Percentiles rank a stretch among this genome's conserved stretches.
Conservation (phyloP, 2,329 filamentous ascomycete species). For the Trichophyton equinum region DNA sequence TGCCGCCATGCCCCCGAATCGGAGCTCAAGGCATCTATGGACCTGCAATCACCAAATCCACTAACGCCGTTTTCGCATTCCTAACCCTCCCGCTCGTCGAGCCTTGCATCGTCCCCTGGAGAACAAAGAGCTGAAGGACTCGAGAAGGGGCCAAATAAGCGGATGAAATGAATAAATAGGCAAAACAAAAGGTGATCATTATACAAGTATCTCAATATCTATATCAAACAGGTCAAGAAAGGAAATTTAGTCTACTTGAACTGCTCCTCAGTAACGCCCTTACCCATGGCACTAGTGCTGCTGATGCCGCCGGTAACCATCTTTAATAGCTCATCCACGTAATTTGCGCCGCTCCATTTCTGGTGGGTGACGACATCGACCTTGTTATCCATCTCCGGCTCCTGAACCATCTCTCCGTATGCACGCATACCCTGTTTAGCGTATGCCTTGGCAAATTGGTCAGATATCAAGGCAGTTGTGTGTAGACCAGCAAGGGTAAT, state of each 20-base stretch:
- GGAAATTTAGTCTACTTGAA: constrained; percentile 48
- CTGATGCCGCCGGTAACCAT: constrained; percentile 92
- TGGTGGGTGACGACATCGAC: constrained; percentile 97
- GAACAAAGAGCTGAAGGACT: too few species aligned
- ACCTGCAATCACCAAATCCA: too few species aligned
- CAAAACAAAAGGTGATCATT: background rate
- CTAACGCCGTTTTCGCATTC: too few species aligned
- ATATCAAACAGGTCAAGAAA: background rate
- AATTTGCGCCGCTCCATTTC: constrained; percentile 94
- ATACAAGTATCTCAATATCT: background rate
- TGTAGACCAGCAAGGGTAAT: constrained; percentile 94
- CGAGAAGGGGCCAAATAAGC: too few species aligned
- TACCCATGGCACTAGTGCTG: constrained; percentile 90
- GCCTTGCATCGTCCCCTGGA: too few species aligned
- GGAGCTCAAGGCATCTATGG: too few species aligned
- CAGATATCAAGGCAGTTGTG: constrained; percentile 82
- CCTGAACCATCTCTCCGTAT: constrained; percentile 93
- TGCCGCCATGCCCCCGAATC: too few species aligned
- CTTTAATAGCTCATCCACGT: constrained; percentile 88
- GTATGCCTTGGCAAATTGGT: constrained; percentile 78
- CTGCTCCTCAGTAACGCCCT: constrained; percentile 95
- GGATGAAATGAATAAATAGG: background rate
- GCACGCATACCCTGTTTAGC: constrained; percentile 79
- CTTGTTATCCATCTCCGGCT: constrained; percentile 83
- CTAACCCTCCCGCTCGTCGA: too few species aligned